Conservation (phyloP, 73 alveolate genomes). For the Paramecium tetraurelia region DNA sequence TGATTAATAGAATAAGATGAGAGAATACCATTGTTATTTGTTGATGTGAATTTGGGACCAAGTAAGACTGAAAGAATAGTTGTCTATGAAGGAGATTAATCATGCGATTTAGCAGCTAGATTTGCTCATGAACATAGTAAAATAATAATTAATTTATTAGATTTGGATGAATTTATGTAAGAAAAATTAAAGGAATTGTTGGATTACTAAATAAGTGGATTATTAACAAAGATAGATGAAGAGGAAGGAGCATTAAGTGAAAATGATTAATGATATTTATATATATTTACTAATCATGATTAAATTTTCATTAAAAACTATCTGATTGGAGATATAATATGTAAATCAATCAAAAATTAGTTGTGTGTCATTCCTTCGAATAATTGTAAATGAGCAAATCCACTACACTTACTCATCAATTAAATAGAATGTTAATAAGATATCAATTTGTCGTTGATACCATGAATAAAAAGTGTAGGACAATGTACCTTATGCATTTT, state of each 20-base stretch:
- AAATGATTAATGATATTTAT: conserved; percentile 9
- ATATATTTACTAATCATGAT: neutral
- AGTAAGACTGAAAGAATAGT: conserved; percentile 91
- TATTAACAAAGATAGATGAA: conserved; percentile 77
- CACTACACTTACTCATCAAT: neutral
- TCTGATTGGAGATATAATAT: neutral
- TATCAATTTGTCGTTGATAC: conserved; percentile 90
- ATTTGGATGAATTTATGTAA: conserved; percentile 71
- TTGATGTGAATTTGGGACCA: conserved; percentile 96
- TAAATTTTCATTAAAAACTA: neutral
- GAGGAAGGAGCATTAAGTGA: conserved; percentile 66
- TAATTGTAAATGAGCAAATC: neutral
- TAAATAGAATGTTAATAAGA: conserved; percentile 28
- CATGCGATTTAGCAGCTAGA: conserved; percentile 90
- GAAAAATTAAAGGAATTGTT: conserved; percentile 68
- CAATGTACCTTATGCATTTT: conserved; percentile 59
- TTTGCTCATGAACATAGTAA: conserved; percentile 87
- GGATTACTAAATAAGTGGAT: conserved; percentile 74
- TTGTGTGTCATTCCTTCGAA: conserved; percentile 23
- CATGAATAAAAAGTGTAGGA: conserved; percentile 86
- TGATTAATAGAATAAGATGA: conserved; percentile 32
- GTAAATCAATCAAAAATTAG: neutral
- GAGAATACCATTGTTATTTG: conserved; percentile 84
- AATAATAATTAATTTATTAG: neutral
- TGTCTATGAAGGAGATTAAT: conserved; percentile 94